Percentiles rank a stretch among this genome's conserved stretches.
Conservation (phyloP, 768 basidiomycete genomes). For the Erythrobasidium yunnanense region DNA sequence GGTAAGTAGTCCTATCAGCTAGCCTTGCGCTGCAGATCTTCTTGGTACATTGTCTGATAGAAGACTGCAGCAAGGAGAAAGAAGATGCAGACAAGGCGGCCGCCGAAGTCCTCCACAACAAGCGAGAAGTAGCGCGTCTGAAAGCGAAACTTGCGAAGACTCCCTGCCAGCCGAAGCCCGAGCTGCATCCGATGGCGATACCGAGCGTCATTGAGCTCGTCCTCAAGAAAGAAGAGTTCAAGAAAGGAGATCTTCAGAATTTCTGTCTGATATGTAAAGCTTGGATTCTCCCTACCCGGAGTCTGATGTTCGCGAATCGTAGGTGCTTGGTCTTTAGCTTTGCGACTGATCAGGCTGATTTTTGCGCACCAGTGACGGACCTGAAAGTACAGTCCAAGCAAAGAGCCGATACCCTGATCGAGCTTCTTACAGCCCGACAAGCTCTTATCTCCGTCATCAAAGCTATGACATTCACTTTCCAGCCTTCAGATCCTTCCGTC, state of each 20-base stretch:
- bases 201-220: conserved; percentile 8
- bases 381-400: neutral
- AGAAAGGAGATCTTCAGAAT: conserved; percentile 3
- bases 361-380: neutral
- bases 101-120: neutral
- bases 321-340: neutral
- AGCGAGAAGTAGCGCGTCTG: conserved; percentile 3
- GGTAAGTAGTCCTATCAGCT: neutral
- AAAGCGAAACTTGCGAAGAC: neutral
- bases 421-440: neutral
- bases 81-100: conserved; percentile 3
- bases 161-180: neutral
- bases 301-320: conserved; percentile 6
- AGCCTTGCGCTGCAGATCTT: no score
- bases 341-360: neutral
- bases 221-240: conserved; percentile 8
- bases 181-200: conserved; percentile 2
- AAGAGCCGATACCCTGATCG: conserved; percentile 4
- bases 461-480: conserved; percentile 9
- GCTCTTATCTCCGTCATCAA: neutral
- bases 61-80: conserved; percentile 3
- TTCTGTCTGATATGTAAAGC: conserved; percentile 16
- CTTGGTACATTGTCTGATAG: no score
- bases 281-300: conserved; percentile 4
- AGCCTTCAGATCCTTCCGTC: conserved; percentile 1